A percentile compares a stretch with the other conserved stretches of the same genome.
These are phyloP conservation scores for Saprolegnia diclina DNA, from an alignment of 352 stramenopile genomes.

Conservation along the genomic window DNA sequence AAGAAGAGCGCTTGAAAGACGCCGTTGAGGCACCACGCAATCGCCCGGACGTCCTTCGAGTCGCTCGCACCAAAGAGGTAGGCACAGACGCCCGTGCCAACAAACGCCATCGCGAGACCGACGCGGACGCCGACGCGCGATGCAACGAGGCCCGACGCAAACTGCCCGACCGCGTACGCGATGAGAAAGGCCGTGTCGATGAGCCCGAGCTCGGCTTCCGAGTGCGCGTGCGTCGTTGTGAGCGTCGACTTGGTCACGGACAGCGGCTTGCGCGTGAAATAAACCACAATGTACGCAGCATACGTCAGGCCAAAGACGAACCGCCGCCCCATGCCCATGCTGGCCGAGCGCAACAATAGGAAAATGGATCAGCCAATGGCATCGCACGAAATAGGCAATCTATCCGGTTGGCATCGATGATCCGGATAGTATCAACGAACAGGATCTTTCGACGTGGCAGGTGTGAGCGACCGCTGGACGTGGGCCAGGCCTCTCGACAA, in stretches of 20 bases:
- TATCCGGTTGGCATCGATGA: no score
- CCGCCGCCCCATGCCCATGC: not conserved
- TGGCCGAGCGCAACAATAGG: no score
- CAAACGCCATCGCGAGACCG: slow-evolving; percentile 9
- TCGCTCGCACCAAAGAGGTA: slow-evolving; percentile 14
- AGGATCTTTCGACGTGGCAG: no score
- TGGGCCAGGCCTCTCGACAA: no score
- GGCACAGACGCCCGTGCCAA: slow-evolving; percentile 17
- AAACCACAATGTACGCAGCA: slow-evolving; percentile 23
- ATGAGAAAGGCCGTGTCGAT: slow-evolving; percentile 26
- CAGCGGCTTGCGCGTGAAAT: slow-evolving; percentile 25
- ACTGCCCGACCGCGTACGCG: slow-evolving; percentile 13
- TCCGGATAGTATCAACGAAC: no score
- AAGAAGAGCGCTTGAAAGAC: slow-evolving; percentile 27
- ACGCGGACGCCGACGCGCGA: not conserved
- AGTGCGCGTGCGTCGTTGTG: slow-evolving; percentile 6
- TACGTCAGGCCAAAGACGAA: slow-evolving; percentile 21
- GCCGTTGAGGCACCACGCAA: slow-evolving; percentile 7
- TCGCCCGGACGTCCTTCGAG: slow-evolving; percentile 4
- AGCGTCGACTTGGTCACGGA: slow-evolving; percentile 20
- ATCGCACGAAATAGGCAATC: no score
- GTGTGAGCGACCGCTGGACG: no score
- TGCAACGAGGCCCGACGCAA: slow-evolving; percentile 7
- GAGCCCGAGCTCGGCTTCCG: slow-evolving; percentile 14
- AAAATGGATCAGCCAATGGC: no score